A percentile compares a stretch with the other conserved stretches of the same genome.
Evolutionary conservation across 139 green algal species (phyloP).

Genomic region (Volvox reticuliferus): DNA sequence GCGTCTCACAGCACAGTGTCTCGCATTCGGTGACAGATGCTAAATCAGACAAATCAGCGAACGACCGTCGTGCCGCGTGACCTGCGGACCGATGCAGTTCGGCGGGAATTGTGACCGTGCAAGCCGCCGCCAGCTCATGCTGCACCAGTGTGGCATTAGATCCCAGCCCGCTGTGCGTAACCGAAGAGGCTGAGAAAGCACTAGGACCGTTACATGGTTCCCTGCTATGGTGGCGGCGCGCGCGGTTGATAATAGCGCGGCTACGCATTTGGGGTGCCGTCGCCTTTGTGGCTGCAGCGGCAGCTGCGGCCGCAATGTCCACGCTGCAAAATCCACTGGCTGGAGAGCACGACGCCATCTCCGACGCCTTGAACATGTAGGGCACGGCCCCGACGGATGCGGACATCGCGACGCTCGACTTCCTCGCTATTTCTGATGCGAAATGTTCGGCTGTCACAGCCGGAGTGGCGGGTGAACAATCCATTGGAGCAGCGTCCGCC

Average conservation of each 20-base stretch:
- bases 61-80: slow-evolving; percentile 5
- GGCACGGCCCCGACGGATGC: slow-evolving; percentile 18
- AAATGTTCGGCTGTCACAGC: neutral
- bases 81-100: neutral
- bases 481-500: slow-evolving; percentile 6
- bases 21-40: slow-evolving; percentile 12
- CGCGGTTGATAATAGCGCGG: slow-evolving; percentile 14
- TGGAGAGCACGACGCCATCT: neutral
- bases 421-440: neutral
- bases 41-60: slow-evolving; percentile 17
- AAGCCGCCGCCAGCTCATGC: slow-evolving; percentile 24
- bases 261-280: neutral
- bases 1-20: neutral
- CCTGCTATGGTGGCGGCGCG: slow-evolving; percentile 2
- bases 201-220: neutral
- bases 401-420: neutral
- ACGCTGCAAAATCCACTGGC: neutral
- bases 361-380: neutral
- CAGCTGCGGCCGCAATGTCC: no score
- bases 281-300: neutral
- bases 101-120: no score
- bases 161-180: neutral
- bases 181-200: neutral
- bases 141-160: slow-evolving; percentile 14
- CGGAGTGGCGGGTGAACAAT: neutral